Evolutionary conservation across 2,329 filamentous ascomycete genomes (phyloP).

Genomic region (Arthrinium puccinioides): DNA sequence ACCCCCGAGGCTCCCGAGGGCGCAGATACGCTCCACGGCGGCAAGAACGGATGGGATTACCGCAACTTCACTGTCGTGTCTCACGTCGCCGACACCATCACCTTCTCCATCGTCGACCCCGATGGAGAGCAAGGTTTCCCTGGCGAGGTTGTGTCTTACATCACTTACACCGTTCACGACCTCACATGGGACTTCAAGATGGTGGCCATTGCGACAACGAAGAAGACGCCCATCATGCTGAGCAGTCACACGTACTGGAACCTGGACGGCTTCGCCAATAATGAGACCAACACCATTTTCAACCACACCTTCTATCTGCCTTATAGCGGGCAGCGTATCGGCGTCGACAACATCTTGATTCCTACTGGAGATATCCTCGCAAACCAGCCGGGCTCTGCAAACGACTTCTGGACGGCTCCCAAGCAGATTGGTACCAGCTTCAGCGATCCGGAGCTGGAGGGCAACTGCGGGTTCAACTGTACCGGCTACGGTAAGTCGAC

Average conservation of each 20-base stretch:
- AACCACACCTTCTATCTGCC: slow-evolving; percentile 70
- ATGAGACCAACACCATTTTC: slow-evolving; percentile 54
- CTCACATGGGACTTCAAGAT: slow-evolving; percentile 68
- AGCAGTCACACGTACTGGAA: slow-evolving; percentile 75
- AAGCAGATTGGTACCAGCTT: slow-evolving; percentile 73
- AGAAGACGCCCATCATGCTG: slow-evolving; percentile 79
- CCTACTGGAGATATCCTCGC: slow-evolving; percentile 70
- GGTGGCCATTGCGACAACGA: slow-evolving; percentile 60
- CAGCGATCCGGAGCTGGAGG: slow-evolving; percentile 50
- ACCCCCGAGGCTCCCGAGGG: slow-evolving; percentile 42
- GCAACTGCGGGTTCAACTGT: slow-evolving; percentile 76
- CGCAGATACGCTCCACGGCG: slow-evolving; percentile 61
- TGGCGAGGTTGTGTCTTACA: slow-evolving; percentile 65
- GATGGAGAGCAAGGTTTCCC: slow-evolving; percentile 73
- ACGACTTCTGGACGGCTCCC: slow-evolving; percentile 75
- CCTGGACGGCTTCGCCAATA: slow-evolving; percentile 70
- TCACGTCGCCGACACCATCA: slow-evolving; percentile 60
- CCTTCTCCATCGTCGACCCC: slow-evolving; percentile 66
- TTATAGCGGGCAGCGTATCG: slow-evolving; percentile 63
- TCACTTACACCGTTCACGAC: slow-evolving; percentile 64
- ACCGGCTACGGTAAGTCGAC: slow-evolving; percentile 66
- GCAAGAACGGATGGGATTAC: slow-evolving; percentile 67
- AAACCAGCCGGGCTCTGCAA: slow-evolving; percentile 60
- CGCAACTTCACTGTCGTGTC: slow-evolving; percentile 71
- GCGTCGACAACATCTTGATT: slow-evolving; percentile 63